Percentiles rank a stretch among this genome's conserved stretches.
Conservation (phyloP, 352 stramenopile species). For the Sclerospora graminicola region DNA sequence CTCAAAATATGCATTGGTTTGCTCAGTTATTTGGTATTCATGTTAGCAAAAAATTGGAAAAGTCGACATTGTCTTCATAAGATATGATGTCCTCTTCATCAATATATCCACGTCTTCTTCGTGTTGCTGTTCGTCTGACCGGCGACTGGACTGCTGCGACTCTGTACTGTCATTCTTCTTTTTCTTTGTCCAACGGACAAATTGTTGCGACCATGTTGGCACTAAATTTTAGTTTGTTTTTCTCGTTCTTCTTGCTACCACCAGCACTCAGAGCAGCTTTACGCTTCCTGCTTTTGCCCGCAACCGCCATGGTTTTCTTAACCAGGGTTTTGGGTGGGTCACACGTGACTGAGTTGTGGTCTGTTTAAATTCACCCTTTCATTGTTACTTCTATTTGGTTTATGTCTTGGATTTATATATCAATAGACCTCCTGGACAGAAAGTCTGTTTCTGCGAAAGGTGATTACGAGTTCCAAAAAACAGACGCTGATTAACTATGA, state of each 20-base stretch:
- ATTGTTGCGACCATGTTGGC: slow-evolving; percentile 2
- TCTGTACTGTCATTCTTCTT: slow-evolving; percentile 28
- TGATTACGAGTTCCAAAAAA: too few species aligned
- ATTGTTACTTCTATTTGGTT: too few species aligned
- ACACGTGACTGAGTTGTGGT: too few species aligned
- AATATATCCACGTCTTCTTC: slow-evolving; percentile 53
- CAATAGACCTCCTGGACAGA: too few species aligned
- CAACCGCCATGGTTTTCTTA: slow-evolving; percentile 13
- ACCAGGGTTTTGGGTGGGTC: too few species aligned
- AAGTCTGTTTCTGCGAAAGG: too few species aligned
- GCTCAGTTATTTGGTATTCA: slow-evolving; percentile 57
- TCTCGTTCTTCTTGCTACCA: slow-evolving; percentile 19
- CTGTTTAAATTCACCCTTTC: too few species aligned
- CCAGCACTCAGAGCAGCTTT: background rate
- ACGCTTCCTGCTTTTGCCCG: slow-evolving; percentile 31
- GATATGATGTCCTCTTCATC: slow-evolving; percentile 72
- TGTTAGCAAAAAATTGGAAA: slow-evolving; percentile 71
- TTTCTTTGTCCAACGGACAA: slow-evolving; percentile 3
- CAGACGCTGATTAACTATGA: too few species aligned
- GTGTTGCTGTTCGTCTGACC: slow-evolving; percentile 12
- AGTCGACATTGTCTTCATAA: slow-evolving; percentile 59
- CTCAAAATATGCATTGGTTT: slow-evolving; percentile 28
- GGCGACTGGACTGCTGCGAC: slow-evolving; percentile 10
- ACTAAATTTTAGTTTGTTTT: slow-evolving; percentile 26
- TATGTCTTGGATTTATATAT: too few species aligned